Conservation (phyloP, 345 rosid genomes). For the Citrus medica region DNA sequence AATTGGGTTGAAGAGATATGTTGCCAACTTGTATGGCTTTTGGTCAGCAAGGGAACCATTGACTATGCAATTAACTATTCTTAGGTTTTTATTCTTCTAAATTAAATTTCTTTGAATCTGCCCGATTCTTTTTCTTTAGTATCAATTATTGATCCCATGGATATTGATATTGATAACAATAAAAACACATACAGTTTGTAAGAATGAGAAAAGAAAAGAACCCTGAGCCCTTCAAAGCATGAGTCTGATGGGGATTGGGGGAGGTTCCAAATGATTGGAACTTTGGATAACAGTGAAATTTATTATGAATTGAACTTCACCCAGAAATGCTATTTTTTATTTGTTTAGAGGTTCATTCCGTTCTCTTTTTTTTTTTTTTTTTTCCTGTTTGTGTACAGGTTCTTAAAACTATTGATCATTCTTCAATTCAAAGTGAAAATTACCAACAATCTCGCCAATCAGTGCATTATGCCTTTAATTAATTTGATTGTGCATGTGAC, state of each 20-base stretch:
- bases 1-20: not conserved
- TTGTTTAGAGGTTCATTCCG: no score
- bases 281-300: not conserved
- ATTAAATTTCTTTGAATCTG: conserved; percentile 2
- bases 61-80: not conserved
- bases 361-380: no score
- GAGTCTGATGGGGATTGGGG: not conserved
- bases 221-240: not conserved
- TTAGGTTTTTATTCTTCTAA: no score
- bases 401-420: not conserved
- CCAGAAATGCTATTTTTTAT: no score
- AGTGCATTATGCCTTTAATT: not conserved
- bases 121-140: conserved; percentile 6
- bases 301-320: not conserved
- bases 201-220: not conserved
- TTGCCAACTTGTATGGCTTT: not conserved
- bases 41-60: conserved; percentile 4
- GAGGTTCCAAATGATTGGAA: not conserved
- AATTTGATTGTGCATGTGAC: not conserved
- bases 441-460: not conserved
- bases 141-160: not conserved
- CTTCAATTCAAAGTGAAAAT: not conserved
- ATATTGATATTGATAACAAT: not conserved
- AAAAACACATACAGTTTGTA: not conserved
- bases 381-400: no score